These are phyloP conservation scores for Dissophora ornata DNA, from an alignment of 192 early-diverging fungal species.

Conservation along the genomic window DNA sequence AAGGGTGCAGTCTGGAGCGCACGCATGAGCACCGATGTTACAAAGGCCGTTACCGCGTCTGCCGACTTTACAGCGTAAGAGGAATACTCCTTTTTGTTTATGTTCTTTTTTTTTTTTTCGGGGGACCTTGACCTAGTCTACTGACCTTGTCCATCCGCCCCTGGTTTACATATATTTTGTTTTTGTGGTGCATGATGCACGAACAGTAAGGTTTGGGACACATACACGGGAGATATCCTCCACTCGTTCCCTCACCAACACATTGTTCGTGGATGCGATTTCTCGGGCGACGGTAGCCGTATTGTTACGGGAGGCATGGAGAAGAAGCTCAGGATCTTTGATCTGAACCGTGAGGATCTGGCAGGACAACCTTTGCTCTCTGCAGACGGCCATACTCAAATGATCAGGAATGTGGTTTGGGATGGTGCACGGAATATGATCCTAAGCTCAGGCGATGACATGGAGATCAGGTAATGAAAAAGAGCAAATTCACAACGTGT, in stretches of 20 bases:
- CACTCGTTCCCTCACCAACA: constrained; percentile 80
- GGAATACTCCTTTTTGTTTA: background rate
- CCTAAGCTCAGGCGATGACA: constrained; percentile 72
- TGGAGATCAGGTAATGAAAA: constrained; percentile 56
- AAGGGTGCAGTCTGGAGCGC: constrained; percentile 95
- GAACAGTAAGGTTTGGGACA: constrained; percentile 86
- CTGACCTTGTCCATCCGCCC: constrained; percentile 9
- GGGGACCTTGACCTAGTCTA: background rate
- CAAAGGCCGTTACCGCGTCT: constrained; percentile 90
- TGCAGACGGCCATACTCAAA: constrained; percentile 64
- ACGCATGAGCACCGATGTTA: constrained; percentile 77
- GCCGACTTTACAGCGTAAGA: constrained; percentile 90
- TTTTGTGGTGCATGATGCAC: background rate
- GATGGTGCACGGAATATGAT: constrained; percentile 67
- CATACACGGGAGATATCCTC: constrained; percentile 76
- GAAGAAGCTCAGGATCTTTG: constrained; percentile 85
- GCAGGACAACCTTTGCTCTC: constrained; percentile 52
- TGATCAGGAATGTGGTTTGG: constrained; percentile 73
- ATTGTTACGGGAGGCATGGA: constrained; percentile 88
- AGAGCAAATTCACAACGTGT: too few species aligned
- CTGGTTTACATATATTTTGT: background rate
- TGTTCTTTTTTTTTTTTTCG: background rate
- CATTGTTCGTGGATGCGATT: constrained; percentile 88
- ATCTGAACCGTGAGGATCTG: constrained; percentile 66
- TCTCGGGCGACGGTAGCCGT: constrained; percentile 74